phyloP scores from a whole-genome alignment of 768 basidiomycete genomes.

The Kwoniella sp. region DNA sequence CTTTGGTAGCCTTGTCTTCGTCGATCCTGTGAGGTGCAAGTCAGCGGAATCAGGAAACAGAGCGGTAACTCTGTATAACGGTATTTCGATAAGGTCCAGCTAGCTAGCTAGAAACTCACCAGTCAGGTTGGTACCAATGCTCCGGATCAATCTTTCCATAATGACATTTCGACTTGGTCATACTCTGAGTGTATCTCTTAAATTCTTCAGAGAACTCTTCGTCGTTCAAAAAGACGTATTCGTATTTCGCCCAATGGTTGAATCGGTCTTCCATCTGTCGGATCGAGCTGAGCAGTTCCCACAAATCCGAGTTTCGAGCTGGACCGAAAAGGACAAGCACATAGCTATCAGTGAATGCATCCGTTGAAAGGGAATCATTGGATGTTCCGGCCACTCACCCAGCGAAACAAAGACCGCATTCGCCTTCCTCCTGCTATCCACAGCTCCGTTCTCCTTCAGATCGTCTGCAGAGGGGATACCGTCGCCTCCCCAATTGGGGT shows the following conservation, averaged over 20 bases:
- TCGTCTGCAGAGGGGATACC: conserved; percentile 33
- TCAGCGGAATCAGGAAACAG: too few relatives aligned
- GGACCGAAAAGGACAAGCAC: background rate
- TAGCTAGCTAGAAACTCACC: too few relatives aligned
- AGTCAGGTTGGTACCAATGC: conserved; percentile 75
- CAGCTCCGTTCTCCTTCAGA: conserved; percentile 19
- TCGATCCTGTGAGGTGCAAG: conserved; percentile 64
- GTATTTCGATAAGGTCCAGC: too few relatives aligned
- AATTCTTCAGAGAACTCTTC: conserved; percentile 55
- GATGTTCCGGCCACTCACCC: conserved; percentile 54
- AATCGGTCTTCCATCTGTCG: conserved; percentile 84
- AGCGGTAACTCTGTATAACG: too few relatives aligned
- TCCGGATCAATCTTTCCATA: conserved; percentile 66
- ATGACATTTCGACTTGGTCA: conserved; percentile 68
- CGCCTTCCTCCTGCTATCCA: conserved; percentile 60
- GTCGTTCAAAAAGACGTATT: conserved; percentile 84
- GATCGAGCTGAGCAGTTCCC: conserved; percentile 65
- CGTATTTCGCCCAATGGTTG: conserved; percentile 75
- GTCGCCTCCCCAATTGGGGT: conserved; percentile 27
- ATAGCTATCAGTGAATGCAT: too few relatives aligned
- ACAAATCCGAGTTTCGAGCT: conserved; percentile 53
- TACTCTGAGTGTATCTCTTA: conserved; percentile 49
- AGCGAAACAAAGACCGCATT: conserved; percentile 84
- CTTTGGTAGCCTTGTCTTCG: conserved; percentile 65
- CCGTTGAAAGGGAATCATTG: too few relatives aligned